Evolutionary conservation across 805 yeast genomes (phyloP).

Genomic region (Candida boleticola): DNA sequence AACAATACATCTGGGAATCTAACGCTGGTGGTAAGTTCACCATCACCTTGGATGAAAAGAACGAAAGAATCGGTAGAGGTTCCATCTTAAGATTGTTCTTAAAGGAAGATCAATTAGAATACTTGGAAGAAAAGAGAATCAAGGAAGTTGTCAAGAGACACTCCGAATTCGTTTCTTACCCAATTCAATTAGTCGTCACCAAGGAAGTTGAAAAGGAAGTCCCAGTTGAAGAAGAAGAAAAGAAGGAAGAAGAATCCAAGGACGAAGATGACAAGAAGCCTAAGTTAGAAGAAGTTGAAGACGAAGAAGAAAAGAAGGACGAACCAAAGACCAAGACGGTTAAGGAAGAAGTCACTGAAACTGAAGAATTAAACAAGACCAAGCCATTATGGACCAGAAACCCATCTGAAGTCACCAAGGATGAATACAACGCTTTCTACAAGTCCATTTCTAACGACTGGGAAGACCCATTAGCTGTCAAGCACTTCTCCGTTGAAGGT

Average conservation of each 20-base stretch:
- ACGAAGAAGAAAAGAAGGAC: slow-evolving; percentile 67
- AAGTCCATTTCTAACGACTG: slow-evolving; percentile 99
- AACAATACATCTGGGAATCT: slow-evolving; percentile 99
- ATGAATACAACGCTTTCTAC: slow-evolving; percentile 98
- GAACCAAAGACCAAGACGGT: slow-evolving; percentile 81
- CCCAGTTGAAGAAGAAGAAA: slow-evolving; percentile 72
- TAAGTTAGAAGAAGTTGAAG: slow-evolving; percentile 75
- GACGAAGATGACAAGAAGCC: slow-evolving; percentile 57
- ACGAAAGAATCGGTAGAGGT: slow-evolving; percentile 93
- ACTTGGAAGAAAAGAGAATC: slow-evolving; percentile 98
- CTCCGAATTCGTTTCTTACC: slow-evolving; percentile 98
- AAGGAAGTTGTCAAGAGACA: slow-evolving; percentile 99
- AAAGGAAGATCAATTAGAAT: slow-evolving; percentile 98
- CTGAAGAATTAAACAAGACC: slow-evolving; percentile 97
- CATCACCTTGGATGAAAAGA: slow-evolving; percentile 82
- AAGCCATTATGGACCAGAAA: slow-evolving; percentile 99
- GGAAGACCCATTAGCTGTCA: slow-evolving; percentile 99
- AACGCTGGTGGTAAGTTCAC: slow-evolving; percentile 99
- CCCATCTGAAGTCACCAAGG: slow-evolving; percentile 96
- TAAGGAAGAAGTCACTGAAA: slow-evolving; percentile 90
- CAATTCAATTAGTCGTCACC: slow-evolving; percentile 96
- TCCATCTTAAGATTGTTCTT: slow-evolving; percentile 90
- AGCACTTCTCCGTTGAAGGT: slow-evolving; percentile 99
- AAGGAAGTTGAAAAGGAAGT: slow-evolving; percentile 99
- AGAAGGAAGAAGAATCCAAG: slow-evolving; percentile 21